Evolutionary conservation across 331 rosid species (phyloP).

Genomic region (Malus hybrid): DNA sequence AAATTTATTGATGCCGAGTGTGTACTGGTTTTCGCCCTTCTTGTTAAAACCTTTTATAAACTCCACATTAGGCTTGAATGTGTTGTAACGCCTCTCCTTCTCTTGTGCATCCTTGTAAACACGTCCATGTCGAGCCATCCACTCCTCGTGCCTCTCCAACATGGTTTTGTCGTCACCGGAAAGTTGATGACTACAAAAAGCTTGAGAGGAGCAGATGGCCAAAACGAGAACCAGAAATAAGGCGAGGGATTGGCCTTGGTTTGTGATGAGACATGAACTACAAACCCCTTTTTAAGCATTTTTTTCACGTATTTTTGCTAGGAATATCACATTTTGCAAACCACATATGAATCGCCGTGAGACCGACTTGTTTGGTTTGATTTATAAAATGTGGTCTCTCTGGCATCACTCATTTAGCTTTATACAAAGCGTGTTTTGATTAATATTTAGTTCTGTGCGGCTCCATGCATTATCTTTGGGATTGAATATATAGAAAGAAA

Average conservation of each 20-base stretch:
- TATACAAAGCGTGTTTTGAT: too few species aligned
- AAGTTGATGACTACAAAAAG: neutral
- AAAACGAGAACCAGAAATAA: neutral
- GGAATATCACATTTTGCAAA: too few species aligned
- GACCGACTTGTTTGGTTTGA: too few species aligned
- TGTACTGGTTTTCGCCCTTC: neutral
- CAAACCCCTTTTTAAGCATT: too few species aligned
- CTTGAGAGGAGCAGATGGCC: neutral
- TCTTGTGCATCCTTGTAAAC: conserved; percentile 8
- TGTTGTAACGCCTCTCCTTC: conserved; percentile 14
- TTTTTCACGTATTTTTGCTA: too few species aligned
- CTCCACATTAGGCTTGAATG: conserved; percentile 16
- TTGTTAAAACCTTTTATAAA: neutral
- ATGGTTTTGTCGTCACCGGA: neutral
- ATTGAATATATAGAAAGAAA: too few species aligned
- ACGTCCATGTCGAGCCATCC: conserved; percentile 22
- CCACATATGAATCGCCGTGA: too few species aligned
- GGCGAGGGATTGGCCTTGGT: neutral
- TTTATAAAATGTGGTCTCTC: too few species aligned
- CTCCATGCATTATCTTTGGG: too few species aligned
- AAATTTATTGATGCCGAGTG: neutral
- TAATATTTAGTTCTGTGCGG: too few species aligned
- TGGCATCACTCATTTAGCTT: too few species aligned
- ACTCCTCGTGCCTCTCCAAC: conserved; percentile 5
- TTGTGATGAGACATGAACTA: neutral